phyloP scores from a whole-genome alignment of 1,284 basidiomycete genomes.

The Malassezia globosa region DNA sequence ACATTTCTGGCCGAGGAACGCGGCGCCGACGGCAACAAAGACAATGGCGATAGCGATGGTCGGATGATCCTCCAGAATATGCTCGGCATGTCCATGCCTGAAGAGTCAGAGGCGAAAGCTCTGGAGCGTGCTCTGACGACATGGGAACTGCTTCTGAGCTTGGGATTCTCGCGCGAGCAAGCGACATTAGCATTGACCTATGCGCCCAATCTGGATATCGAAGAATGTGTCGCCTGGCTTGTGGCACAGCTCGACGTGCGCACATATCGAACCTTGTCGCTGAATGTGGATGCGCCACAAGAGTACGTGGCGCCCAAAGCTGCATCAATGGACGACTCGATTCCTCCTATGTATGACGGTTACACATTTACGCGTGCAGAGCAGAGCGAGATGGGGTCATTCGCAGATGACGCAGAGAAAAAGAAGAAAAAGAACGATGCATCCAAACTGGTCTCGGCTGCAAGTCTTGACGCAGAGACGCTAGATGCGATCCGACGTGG shows the following conservation, averaged over 20 bases:
- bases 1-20: neutral
- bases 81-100: neutral
- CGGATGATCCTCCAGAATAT: neutral
- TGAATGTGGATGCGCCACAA: neutral
- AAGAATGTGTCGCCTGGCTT: slow-evolving; percentile 62
- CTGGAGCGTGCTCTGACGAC: slow-evolving; percentile 63
- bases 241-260: slow-evolving; percentile 5
- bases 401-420: neutral
- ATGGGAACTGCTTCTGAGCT: slow-evolving; percentile 67
- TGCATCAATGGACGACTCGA: slow-evolving; percentile 25
- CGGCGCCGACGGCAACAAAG: neutral
- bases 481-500: slow-evolving; percentile 14
- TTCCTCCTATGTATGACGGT: slow-evolving; percentile 24
- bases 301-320: neutral
- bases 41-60: neutral
- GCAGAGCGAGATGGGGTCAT: neutral
- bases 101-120: slow-evolving; percentile 51
- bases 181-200: slow-evolving; percentile 61
- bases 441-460: neutral
- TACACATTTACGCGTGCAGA: slow-evolving; percentile 26
- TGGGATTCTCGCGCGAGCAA: slow-evolving; percentile 66
- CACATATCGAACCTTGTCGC: neutral
- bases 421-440: neutral
- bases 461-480: slow-evolving; percentile 11
- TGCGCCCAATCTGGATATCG: slow-evolving; percentile 60